Percentiles rank a stretch among this genome's conserved stretches.
Conservation (phyloP, 2,329 filamentous ascomycete genomes). For the Fusarium globosum region DNA sequence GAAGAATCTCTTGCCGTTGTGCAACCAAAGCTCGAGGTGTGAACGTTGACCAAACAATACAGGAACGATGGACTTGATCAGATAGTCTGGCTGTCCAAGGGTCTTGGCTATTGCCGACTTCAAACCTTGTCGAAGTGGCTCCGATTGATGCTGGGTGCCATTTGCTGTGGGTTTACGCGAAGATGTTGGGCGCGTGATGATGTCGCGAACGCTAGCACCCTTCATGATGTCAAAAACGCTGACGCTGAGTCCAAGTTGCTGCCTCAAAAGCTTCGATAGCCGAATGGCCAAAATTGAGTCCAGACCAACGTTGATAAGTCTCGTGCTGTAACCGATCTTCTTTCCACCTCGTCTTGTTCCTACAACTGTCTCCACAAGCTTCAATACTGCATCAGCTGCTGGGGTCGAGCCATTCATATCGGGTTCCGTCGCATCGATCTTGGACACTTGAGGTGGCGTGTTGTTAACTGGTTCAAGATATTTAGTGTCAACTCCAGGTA, state of each 20-base stretch:
- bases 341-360: neutral
- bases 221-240: conserved; percentile 29
- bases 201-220: neutral
- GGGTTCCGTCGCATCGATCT: rapidly evolving
- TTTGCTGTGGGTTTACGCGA: neutral
- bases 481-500: neutral
- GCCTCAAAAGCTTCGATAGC: conserved; percentile 20
- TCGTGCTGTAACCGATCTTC: conserved; percentile 6
- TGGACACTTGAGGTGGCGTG: rapidly evolving
- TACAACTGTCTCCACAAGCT: conserved; percentile 1
- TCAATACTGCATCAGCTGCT: neutral
- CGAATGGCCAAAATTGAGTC: conserved; percentile 29
- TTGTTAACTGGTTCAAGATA: neutral
- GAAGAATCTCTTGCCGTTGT: conserved; percentile 23
- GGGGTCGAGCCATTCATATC: neutral
- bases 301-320: conserved; percentile 10
- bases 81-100: neutral
- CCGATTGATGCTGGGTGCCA: neutral
- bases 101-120: neutral
- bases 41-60: conserved; percentile 1
- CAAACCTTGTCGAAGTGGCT: neutral
- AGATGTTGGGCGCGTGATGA: neutral
- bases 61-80: neutral
- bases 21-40: conserved; percentile 24
- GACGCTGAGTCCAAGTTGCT: neutral